A percentile compares a stretch with the other conserved stretches of the same genome.
Evolutionary conservation across 257 asterid genomes (phyloP).

Genomic region (Solanum pinnatisectum): DNA sequence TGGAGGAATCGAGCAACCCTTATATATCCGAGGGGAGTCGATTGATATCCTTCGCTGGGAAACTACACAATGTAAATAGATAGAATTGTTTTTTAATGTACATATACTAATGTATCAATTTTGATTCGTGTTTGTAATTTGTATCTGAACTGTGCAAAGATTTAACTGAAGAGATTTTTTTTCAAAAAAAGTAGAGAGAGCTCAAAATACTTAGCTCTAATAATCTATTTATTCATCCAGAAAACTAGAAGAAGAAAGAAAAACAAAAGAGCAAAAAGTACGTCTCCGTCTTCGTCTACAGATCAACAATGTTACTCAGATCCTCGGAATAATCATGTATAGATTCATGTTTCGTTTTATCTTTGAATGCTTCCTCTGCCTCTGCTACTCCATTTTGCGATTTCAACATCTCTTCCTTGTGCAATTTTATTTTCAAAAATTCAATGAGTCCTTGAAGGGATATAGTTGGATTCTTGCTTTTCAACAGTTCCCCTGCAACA

Average conservation of each 20-base stretch:
- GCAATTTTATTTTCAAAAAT: neutral
- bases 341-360: neutral
- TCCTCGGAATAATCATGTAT: neutral
- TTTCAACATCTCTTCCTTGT: neutral
- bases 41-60: neutral
- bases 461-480: neutral
- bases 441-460: neutral
- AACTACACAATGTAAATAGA: neutral
- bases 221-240: neutral
- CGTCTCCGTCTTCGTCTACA: neutral
- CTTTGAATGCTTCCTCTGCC: neutral
- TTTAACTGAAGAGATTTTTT: neutral
- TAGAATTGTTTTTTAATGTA: neutral
- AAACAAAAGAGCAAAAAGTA: neutral
- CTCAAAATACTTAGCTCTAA: neutral
- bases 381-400: neutral
- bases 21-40: neutral
- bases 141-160: neutral
- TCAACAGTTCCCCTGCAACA: slow-evolving; percentile 9
- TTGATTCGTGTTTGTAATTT: neutral
- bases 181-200: neutral
- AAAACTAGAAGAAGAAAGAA: neutral
- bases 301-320: neutral
- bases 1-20: too few relatives aligned
- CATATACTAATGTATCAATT: neutral